Conservation (phyloP, 2,329 filamentous ascomycete species). For the Incumbomyces lentus region DNA sequence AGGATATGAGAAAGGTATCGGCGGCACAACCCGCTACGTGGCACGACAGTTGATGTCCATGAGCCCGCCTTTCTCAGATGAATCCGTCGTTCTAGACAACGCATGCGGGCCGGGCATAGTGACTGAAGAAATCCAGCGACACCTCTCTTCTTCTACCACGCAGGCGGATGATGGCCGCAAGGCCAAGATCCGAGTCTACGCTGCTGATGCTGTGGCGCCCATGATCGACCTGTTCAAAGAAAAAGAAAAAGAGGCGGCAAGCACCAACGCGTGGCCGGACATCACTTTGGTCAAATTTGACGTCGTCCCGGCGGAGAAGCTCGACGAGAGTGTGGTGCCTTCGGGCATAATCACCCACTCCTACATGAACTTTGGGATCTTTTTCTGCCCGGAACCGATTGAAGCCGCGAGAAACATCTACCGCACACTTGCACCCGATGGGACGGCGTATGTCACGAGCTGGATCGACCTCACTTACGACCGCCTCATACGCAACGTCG, state of each 20-base stretch:
- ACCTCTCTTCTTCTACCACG: slow-evolving; percentile 4
- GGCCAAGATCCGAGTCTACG: slow-evolving; percentile 9
- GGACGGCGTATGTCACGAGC: slow-evolving; percentile 12
- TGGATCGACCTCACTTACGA: slow-evolving; percentile 11
- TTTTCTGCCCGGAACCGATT: slow-evolving; percentile 15
- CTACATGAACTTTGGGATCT: slow-evolving; percentile 14
- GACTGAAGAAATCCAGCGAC: slow-evolving; percentile 9
- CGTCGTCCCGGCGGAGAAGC: slow-evolving; percentile 8
- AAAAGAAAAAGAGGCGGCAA: neutral
- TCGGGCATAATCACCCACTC: slow-evolving; percentile 10
- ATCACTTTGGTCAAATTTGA: neutral
- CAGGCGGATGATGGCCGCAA: neutral
- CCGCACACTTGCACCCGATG: slow-evolving; percentile 16
- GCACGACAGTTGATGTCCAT: neutral
- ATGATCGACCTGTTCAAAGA: slow-evolving; percentile 8
- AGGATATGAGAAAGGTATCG: neutral
- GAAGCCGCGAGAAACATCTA: slow-evolving; percentile 14
- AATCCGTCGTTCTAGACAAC: slow-evolving; percentile 17
- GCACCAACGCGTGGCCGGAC: slow-evolving; percentile 2
- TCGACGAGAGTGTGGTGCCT: slow-evolving; percentile 7
- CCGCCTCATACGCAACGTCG: neutral
- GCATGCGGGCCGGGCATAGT: slow-evolving; percentile 16
- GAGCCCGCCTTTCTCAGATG: neutral
- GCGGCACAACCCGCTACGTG: neutral
- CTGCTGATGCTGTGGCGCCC: slow-evolving; percentile 13